phyloP scores from a whole-genome alignment of 2,329 filamentous ascomycete species.

The Emmonsiellopsis sp. region DNA sequence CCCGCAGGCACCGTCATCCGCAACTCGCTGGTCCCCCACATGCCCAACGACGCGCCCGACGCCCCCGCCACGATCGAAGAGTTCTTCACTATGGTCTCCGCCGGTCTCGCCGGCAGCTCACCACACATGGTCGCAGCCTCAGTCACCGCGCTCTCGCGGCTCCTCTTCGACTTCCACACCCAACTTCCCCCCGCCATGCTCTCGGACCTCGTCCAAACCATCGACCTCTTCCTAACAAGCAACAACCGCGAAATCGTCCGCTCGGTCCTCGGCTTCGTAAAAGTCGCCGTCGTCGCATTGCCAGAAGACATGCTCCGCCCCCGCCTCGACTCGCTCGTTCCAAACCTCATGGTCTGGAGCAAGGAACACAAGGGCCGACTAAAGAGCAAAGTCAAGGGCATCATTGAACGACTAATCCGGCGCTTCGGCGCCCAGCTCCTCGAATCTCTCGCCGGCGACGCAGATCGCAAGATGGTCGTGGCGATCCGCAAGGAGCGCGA shows the following conservation, averaged over 20 bases:
- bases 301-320: slow-evolving; percentile 71
- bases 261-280: slow-evolving; percentile 90
- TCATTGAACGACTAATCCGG: slow-evolving; percentile 86
- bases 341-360: slow-evolving; percentile 90
- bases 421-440: slow-evolving; percentile 78
- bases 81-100: slow-evolving; percentile 97
- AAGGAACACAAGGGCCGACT: slow-evolving; percentile 98
- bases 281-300: slow-evolving; percentile 83
- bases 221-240: slow-evolving; percentile 91
- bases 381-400: slow-evolving; percentile 95
- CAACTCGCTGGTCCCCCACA: slow-evolving; percentile 78
- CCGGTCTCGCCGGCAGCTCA: slow-evolving; percentile 82
- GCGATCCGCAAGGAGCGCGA: slow-evolving; percentile 96
- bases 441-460: slow-evolving; percentile 71
- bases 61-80: slow-evolving; percentile 81
- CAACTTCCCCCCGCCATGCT: slow-evolving; percentile 61
- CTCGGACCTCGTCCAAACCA: slow-evolving; percentile 79
- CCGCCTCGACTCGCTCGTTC: slow-evolving; percentile 66
- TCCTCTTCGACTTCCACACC: slow-evolving; percentile 82
- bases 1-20: slow-evolving; percentile 62
- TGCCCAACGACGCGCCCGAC: slow-evolving; percentile 69
- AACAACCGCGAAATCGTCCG: slow-evolving; percentile 96
- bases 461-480: slow-evolving; percentile 78
- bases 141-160: slow-evolving; percentile 89
- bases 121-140: slow-evolving; percentile 97